Evolutionary conservation across 108 stramenopile genomes (phyloP).

Genomic region (Discostella pseudostelligera): DNA sequence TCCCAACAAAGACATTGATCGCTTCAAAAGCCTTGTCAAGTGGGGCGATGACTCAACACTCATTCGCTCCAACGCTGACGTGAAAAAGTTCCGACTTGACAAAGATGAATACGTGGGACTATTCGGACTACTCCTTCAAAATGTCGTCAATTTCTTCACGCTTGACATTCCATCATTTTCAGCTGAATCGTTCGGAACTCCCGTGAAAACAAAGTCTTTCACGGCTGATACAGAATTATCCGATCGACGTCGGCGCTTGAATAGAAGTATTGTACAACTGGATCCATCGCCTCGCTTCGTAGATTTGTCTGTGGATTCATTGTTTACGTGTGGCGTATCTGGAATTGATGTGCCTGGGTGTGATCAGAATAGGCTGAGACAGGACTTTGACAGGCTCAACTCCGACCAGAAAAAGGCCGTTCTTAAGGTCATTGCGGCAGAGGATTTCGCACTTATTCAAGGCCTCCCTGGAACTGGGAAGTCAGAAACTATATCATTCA

Average conservation of each 20-base stretch:
- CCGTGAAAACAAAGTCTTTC: conserved; percentile 39
- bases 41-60: conserved; percentile 14
- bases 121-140: conserved; percentile 71
- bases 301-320: conserved; percentile 8
- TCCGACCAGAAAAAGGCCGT: conserved; percentile 76
- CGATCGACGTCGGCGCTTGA: conserved; percentile 32
- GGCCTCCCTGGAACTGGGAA: conserved; percentile 83
- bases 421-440: conserved; percentile 58
- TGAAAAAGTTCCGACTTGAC: conserved; percentile 66
- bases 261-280: conserved; percentile 38
- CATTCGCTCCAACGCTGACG: background rate
- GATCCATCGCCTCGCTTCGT: conserved; percentile 28
- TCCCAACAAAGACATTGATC: conserved; percentile 48
- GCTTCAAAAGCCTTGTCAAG: conserved; percentile 42
- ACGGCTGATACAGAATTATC: conserved; percentile 34
- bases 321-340: conserved; percentile 29
- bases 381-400: conserved; percentile 69
- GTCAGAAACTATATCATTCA: conserved; percentile 80
- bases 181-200: conserved; percentile 38
- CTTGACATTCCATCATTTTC: conserved; percentile 51
- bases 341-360: conserved; percentile 53
- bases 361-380: conserved; percentile 42
- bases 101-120: conserved; percentile 61
- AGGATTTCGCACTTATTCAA: conserved; percentile 83
- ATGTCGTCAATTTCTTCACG: conserved; percentile 59